Evolutionary conservation across 441 rosid species (phyloP).

Genomic region (Brassica hybrid): DNA sequence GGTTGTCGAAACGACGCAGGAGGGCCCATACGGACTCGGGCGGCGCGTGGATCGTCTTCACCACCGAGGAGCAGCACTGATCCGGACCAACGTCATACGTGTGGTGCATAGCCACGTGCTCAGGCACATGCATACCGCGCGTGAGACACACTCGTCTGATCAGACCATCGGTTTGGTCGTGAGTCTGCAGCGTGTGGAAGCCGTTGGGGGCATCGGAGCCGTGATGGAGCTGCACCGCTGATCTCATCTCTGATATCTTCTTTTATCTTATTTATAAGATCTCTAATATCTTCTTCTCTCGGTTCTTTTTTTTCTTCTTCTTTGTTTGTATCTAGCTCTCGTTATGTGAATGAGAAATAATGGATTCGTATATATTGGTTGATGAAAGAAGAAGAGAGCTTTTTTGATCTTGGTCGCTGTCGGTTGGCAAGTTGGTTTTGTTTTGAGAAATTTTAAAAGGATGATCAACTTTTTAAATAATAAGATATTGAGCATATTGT

Average conservation of each 20-base stretch:
- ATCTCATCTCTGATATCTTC: conserved; percentile 31
- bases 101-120: conserved; percentile 45
- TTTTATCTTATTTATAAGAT: too few species aligned
- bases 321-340: conserved; percentile 3
- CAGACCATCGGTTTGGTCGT: conserved; percentile 28
- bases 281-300: conserved; percentile 14
- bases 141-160: conserved; percentile 42
- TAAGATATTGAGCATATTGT: conserved; percentile 35
- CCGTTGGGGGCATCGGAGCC: conserved; percentile 35
- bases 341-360: conserved; percentile 3
- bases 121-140: conserved; percentile 46
- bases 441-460: conserved; percentile 21
- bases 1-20: conserved; percentile 79
- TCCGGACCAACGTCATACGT: conserved; percentile 43
- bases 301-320: not conserved
- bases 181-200: conserved; percentile 38
- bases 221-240: conserved; percentile 43
- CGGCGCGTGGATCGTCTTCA: conserved; percentile 59
- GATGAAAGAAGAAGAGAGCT: not conserved
- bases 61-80: conserved; percentile 70
- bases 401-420: conserved; percentile 41
- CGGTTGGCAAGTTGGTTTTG: conserved; percentile 48
- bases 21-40: conserved; percentile 70
- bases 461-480: conserved; percentile 28
- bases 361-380: conserved; percentile 29